phyloP scores from a whole-genome alignment of 352 stramenopile species.

The Albugo candida region DNA sequence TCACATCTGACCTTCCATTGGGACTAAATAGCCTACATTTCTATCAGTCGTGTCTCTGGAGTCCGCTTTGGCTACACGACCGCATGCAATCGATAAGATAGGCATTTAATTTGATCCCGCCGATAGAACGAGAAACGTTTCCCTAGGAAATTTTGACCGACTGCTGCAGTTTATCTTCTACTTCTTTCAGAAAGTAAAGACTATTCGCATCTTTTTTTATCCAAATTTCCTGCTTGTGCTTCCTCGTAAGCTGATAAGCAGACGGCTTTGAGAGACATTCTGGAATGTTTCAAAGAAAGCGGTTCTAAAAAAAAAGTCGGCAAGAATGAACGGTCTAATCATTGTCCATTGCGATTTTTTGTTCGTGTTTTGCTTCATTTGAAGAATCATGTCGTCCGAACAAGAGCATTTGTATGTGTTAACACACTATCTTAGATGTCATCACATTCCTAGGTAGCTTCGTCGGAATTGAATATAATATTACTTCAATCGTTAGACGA shows the following conservation, averaged over 20 bases:
- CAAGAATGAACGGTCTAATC: neutral
- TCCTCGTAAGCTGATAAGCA: neutral
- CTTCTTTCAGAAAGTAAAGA: constrained; percentile 22
- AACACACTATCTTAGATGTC: no score
- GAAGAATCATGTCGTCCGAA: no score
- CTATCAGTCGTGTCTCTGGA: constrained; percentile 29
- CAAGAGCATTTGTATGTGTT: no score
- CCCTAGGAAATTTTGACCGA: constrained; percentile 20
- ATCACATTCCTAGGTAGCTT: no score
- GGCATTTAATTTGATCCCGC: constrained; percentile 39
- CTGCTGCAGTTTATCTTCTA: constrained; percentile 55
- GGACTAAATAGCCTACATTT: constrained; percentile 53
- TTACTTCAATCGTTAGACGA: no score
- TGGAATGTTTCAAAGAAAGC: neutral
- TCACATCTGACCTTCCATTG: neutral
- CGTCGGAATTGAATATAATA: no score
- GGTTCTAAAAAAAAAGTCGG: neutral
- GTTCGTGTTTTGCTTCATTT: no score
- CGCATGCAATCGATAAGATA: constrained; percentile 48
- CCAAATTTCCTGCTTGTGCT: constrained; percentile 2
- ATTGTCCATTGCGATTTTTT: neutral
- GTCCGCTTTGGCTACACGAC: constrained; percentile 52
- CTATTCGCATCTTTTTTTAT: constrained; percentile 4
- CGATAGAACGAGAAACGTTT: constrained; percentile 45
- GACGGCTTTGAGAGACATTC: neutral